Base-by-base conservation (phyloP, 768 basidiomycete genomes). In the Russula vinacea region DNA sequence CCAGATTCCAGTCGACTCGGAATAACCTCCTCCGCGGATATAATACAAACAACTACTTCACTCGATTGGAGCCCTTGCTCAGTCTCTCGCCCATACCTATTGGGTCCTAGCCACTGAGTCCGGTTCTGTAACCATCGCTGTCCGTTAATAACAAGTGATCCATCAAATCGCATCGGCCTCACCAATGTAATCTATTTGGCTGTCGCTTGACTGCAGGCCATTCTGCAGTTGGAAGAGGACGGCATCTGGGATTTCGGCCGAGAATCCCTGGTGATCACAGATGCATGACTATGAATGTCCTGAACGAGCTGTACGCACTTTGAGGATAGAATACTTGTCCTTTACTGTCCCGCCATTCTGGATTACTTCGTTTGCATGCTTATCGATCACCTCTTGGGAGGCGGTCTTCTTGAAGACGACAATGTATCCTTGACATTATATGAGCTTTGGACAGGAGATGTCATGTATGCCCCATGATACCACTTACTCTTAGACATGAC, bases 341-440 rank as follows among this genome's bases (percentile, higher is more conserved):
- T 69, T 74, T 17, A 85, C 78, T n/a, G 71, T 56, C 35, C 83
- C 82, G 19, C 83, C 84, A 58, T 78, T 76, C 6, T 54, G 64
- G 24, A 69, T 67, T 13, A 85, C 77, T 1, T 77, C 71, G 0
- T 73, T 64, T 8, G 72, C 76, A 62, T 77, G 83, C 53, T 78
- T 67, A 39, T 79, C 68, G 39, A 85, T 76, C 58, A 78, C 71
- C 10, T 77, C 78, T 42, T 73, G 56, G 32, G 78, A 71, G 45
- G 76, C 81, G 32, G 61, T 51, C 2, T 79, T 71, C 71, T 84
- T 84, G 76, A 86, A 85, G 8, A 83, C 77, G 47, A 86, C 78
- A 59, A 85, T 84, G 69, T 78, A 84, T 67, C 73, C 83, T 85
- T 70, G 6, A 7, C 37, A 37, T 24, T 50, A 32, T 13, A 52